Evolutionary conservation across 441 rosid species (phyloP).

Genomic region (Macaranga tanarius): DNA sequence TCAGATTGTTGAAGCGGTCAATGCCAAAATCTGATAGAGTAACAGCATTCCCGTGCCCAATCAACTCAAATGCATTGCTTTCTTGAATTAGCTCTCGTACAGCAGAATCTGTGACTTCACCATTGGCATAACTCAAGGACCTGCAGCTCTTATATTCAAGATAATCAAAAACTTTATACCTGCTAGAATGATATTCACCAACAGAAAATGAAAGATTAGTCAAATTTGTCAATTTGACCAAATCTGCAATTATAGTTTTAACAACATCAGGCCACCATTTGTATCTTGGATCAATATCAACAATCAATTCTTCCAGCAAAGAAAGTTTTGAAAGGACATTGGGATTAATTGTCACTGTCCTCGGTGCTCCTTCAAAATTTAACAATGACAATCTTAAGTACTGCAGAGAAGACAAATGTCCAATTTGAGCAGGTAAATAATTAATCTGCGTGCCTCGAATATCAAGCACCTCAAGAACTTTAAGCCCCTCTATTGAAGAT

Average conservation of each 20-base stretch:
- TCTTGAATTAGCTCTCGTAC: not conserved
- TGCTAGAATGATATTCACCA: not conserved
- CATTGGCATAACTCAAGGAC: not conserved
- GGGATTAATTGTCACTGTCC: not conserved
- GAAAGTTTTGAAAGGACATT: slow-evolving; percentile 26
- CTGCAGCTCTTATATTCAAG: not conserved
- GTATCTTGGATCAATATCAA: slow-evolving; percentile 33
- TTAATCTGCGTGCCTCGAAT: slow-evolving; percentile 31
- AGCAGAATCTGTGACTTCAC: not conserved
- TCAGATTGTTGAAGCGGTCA: not conserved
- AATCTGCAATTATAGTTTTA: too few species aligned
- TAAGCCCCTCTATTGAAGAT: slow-evolving; percentile 18
- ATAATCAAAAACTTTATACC: slow-evolving; percentile 9
- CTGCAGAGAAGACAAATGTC: slow-evolving; percentile 18
- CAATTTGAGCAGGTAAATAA: slow-evolving; percentile 26
- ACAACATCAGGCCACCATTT: slow-evolving; percentile 19
- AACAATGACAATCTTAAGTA: slow-evolving; percentile 29
- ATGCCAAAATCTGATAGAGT: not conserved
- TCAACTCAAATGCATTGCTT: not conserved
- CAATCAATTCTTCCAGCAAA: slow-evolving; percentile 33
- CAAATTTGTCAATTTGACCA: not conserved
- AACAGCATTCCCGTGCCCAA: not conserved
- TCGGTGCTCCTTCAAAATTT: not conserved
- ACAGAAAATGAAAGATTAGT: not conserved
- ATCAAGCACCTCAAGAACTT: slow-evolving; percentile 40